A percentile compares a stretch with the other conserved stretches of the same genome.
These are phyloP conservation scores for Rhazya stricta DNA, from an alignment of 257 asterid genomes.

Conservation along the genomic window DNA sequence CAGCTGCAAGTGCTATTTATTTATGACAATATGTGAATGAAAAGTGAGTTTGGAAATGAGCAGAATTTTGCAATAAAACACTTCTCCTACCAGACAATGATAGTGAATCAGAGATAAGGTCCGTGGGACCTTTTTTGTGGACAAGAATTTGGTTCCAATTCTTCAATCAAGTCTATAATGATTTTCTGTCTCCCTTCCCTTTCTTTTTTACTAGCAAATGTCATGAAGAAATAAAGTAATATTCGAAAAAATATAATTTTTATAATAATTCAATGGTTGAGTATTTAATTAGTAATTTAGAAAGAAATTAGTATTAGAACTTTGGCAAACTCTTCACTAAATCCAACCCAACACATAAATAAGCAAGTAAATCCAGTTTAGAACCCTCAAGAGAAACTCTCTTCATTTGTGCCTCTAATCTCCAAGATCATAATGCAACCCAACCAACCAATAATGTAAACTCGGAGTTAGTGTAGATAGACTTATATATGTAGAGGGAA, in stretches of 20 bases:
- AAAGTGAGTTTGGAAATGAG: background rate
- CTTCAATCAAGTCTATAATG: conserved; percentile 1
- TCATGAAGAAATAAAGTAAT: background rate
- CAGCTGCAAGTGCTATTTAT: background rate
- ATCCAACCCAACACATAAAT: too few relatives aligned
- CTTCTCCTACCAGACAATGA: conserved; percentile 4
- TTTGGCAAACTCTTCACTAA: background rate
- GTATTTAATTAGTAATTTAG: background rate
- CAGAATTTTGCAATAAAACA: conserved; percentile 5
- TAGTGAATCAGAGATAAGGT: conserved; percentile 16
- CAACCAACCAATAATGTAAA: background rate
- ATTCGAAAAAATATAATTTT: background rate
- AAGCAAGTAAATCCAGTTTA: too few relatives aligned
- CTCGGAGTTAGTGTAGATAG: background rate
- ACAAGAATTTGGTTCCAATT: background rate
- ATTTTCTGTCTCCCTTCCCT: background rate
- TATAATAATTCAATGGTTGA: background rate
- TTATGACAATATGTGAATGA: background rate
- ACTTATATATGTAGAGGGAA: background rate
- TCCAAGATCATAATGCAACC: background rate
- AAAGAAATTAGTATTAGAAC: too few relatives aligned
- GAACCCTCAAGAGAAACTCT: background rate
- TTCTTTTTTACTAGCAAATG: background rate
- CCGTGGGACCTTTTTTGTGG: conserved; percentile 15
- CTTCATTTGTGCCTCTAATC: background rate